Conservation (phyloP, 176 grass and related monocot species). For the Paspalum vaginatum region DNA sequence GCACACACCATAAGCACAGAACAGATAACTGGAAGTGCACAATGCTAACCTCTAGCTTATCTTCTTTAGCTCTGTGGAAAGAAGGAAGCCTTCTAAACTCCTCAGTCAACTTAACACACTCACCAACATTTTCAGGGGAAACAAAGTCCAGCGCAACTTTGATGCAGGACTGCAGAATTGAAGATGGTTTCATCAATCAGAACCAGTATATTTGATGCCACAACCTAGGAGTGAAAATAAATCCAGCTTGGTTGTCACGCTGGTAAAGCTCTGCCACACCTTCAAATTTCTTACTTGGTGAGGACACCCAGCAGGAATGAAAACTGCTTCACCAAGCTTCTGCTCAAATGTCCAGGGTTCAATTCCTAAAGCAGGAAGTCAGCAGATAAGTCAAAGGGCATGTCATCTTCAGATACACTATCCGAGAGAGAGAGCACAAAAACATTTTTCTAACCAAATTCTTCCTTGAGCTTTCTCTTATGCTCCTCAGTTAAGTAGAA, state of each 20-base stretch:
- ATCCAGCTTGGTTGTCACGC: background rate
- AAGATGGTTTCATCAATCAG: slow-evolving; percentile 26
- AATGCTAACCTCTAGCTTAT: slow-evolving; percentile 68
- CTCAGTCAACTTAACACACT: slow-evolving; percentile 64
- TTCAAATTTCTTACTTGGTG: slow-evolving; percentile 92
- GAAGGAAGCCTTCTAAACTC: slow-evolving; percentile 76
- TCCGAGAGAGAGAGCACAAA: background rate
- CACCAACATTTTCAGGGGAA: slow-evolving; percentile 72
- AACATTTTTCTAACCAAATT: slow-evolving; percentile 58
- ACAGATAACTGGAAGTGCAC: background rate
- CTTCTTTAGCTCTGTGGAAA: slow-evolving; percentile 75
- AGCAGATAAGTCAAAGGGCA: background rate
- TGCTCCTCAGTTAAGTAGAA: slow-evolving; percentile 82
- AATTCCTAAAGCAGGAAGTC: slow-evolving; percentile 57
- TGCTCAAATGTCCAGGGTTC: slow-evolving; percentile 92
- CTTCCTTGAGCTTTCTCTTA: slow-evolving; percentile 81
- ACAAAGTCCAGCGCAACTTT: slow-evolving; percentile 88
- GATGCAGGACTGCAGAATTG: slow-evolving; percentile 75
- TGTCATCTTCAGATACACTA: background rate
- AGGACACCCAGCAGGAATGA: slow-evolving; percentile 85
- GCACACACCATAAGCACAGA: background rate
- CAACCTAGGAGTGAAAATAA: background rate
- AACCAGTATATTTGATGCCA: slow-evolving; percentile 13
- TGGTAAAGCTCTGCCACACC: slow-evolving; percentile 43
- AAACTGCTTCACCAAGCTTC: slow-evolving; percentile 84